Evolutionary conservation across 1,139 yeast species (phyloP).

Genomic region (Yamadazyma epiphylla): DNA sequence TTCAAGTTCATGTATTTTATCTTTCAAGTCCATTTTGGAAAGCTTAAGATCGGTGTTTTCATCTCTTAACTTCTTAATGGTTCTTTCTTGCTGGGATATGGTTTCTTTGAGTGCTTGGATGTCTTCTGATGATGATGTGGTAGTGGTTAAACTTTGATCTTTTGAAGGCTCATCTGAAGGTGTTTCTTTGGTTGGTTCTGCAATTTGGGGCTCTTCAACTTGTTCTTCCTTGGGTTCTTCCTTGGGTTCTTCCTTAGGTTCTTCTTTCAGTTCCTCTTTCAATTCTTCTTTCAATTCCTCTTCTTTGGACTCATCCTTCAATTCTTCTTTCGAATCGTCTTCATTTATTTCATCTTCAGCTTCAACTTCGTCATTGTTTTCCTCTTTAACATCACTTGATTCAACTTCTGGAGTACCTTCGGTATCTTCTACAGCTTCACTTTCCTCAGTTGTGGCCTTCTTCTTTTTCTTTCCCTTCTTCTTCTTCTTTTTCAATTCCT

Average conservation of each 20-base stretch:
- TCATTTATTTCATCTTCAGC: conserved; percentile 1
- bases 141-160: neutral
- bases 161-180: conserved; percentile 5
- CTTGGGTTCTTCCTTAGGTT: conserved; percentile 2
- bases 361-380: conserved; percentile 10
- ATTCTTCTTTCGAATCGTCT: conserved; percentile 2
- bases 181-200: conserved; percentile 1
- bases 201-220: conserved; percentile 2
- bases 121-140: conserved; percentile 1
- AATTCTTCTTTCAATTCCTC: conserved; percentile 2
- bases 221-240: conserved; percentile 1
- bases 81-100: conserved; percentile 29
- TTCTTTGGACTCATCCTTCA: neutral
- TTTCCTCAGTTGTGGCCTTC: conserved; percentile 5
- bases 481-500: conserved; percentile 60
- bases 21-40: conserved; percentile 44
- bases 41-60: conserved; percentile 45
- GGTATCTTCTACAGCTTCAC: conserved; percentile 8
- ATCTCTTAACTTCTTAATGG: conserved; percentile 37
- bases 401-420: conserved; percentile 5
- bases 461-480: conserved; percentile 33
- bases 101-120: conserved; percentile 21
- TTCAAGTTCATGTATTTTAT: conserved; percentile 27
- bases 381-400: conserved; percentile 3
- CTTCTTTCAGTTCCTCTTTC: neutral